A percentile compares a stretch with the other conserved stretches of the same genome.
Conservation (phyloP, 164 flowering plant species). For the Hamamelis virginiana region DNA sequence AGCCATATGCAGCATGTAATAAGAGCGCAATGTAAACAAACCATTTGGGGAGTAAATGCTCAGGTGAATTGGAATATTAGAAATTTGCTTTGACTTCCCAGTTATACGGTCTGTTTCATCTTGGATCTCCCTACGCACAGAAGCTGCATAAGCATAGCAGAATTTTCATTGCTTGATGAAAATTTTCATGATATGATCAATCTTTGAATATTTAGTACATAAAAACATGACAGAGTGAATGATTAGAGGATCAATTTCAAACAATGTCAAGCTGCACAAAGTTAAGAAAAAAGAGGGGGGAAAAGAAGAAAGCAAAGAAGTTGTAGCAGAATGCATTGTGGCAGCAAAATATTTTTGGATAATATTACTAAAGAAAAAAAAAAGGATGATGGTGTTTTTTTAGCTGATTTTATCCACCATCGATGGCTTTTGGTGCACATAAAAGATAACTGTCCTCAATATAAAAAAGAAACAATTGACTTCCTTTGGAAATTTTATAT, state of each 20-base stretch:
- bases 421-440: background rate
- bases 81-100: slow-evolving; percentile 59
- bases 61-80: slow-evolving; percentile 63
- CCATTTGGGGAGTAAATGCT: slow-evolving; percentile 81
- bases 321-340: too few relatives aligned
- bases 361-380: background rate
- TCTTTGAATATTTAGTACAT: background rate
- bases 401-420: background rate
- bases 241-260: background rate
- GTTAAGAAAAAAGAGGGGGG: background rate
- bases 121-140: slow-evolving; percentile 78
- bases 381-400: background rate
- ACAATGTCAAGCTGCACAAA: background rate
- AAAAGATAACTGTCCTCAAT: background rate
- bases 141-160: slow-evolving; percentile 43
- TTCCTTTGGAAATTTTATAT: too few relatives aligned
- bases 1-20: background rate
- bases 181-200: background rate
- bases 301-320: too few relatives aligned
- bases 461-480: background rate
- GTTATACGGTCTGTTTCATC: slow-evolving; percentile 76
- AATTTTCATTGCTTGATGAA: background rate
- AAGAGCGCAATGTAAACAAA: slow-evolving; percentile 19
- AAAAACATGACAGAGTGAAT: background rate
- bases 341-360: background rate